Percentiles rank a stretch among this genome's conserved stretches.
phyloP scores from a whole-genome alignment of 2,329 filamentous ascomycete species.

The Madurella fahalii region DNA sequence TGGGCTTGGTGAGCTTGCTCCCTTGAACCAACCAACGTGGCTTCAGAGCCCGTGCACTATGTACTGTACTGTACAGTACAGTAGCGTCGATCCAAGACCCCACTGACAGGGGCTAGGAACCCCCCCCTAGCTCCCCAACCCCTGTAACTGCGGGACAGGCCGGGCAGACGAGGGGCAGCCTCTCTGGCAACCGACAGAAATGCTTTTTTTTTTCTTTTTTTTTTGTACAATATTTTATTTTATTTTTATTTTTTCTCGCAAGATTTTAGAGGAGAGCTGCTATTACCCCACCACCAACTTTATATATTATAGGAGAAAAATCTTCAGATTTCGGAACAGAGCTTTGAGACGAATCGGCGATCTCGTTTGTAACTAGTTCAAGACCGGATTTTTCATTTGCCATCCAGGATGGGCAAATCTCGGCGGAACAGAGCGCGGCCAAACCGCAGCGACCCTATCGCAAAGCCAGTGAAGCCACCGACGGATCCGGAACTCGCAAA shows the following conservation, averaged over 20 bases:
- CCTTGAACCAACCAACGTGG: too few species aligned
- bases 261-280: too few species aligned
- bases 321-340: too few species aligned
- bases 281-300: neutral
- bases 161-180: constrained; percentile 7
- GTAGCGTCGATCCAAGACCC: neutral
- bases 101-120: neutral
- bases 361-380: too few species aligned
- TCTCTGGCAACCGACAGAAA: neutral
- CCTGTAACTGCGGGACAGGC: neutral
- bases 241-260: too few species aligned
- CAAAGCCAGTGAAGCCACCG: constrained; percentile 56
- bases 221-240: too few species aligned
- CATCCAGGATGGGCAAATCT: constrained; percentile 54
- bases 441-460: constrained; percentile 51
- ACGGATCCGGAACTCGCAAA: constrained; percentile 60
- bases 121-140: neutral
- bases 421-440: constrained; percentile 49
- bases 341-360: too few species aligned
- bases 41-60: too few species aligned
- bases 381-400: neutral
- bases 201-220: too few species aligned
- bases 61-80: too few species aligned
- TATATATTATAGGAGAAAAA: too few species aligned
- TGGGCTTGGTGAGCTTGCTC: too few species aligned